Evolutionary conservation across 768 basidiomycete genomes (phyloP), one percentile per base, ranked within the genome.

Genomic region (Tulasnella sp.): DNA sequence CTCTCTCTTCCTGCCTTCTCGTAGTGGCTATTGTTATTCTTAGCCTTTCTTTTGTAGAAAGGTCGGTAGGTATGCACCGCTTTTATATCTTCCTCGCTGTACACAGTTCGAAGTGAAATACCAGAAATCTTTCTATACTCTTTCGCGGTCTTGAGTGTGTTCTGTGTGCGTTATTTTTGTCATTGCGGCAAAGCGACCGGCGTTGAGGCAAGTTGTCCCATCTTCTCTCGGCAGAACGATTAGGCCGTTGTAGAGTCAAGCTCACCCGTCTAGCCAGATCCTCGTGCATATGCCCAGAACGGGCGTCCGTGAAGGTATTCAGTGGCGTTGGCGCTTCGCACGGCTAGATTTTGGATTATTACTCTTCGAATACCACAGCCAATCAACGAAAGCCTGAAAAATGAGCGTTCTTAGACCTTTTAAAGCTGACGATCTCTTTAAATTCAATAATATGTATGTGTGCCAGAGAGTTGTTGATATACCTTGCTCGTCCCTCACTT

Each of bases 371-470:
- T 47, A 7, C 44, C 19, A 6, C 44, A 22, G 26, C 44, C 26
- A n/a, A 47, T 47, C 44, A 19, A 47, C 1, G 26, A 47, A 3
- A 19, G 26, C 1, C 19, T 47, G 7, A 47, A 3, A 47, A 47
- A 97, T 97, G 95, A 94, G 92, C 79, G 81, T 95, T 72, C 82
- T 91, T 0, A 85, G 95, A 64, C 89, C 94, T 17, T 95, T 97
- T 84, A 85, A 86, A 79, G 92, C 94, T 12, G 87, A 88, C 0
- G 95, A 98, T 80, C 85, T 96, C 81, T 92, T 96, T 83, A 90
- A 86, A 76, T 96, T 95, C 82, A 97, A 97, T 78, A 92, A 92
- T 78, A 86, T 96, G 92, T 91, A 77, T 74, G 88, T 81, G 2
- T n/a, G n/a, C n/a, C n/a, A n/a, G n/a, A n/a, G n/a, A n/a, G n/a